Percentiles rank a stretch among this genome's conserved stretches.
These are phyloP conservation scores for Viola pubescens DNA, from an alignment of 441 rosid genomes.

Conservation along the genomic window DNA sequence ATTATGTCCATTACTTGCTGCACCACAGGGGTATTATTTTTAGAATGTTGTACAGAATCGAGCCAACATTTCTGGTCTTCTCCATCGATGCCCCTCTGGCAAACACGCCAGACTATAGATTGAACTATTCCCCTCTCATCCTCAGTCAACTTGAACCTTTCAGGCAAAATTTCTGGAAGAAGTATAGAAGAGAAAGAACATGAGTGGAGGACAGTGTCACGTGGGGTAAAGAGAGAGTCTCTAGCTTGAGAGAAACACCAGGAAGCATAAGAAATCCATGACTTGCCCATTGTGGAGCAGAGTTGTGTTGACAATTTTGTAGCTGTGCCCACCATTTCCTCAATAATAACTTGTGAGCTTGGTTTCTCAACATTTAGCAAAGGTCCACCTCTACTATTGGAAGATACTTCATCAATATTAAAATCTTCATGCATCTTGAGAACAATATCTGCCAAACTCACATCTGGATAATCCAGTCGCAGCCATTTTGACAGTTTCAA, in stretches of 20 bases:
- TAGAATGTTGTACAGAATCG: slow-evolving; percentile 34
- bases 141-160: slow-evolving; percentile 63
- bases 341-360: slow-evolving; percentile 38
- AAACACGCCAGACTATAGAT: slow-evolving; percentile 39
- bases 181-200: slow-evolving; percentile 60
- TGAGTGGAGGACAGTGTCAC: slow-evolving; percentile 37
- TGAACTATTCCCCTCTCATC: slow-evolving; percentile 57
- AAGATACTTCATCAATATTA: slow-evolving; percentile 30
- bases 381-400: slow-evolving; percentile 23
- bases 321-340: slow-evolving; percentile 75
- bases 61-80: slow-evolving; percentile 26
- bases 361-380: slow-evolving; percentile 30
- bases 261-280: slow-evolving; percentile 96
- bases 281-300: slow-evolving; percentile 85
- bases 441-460: slow-evolving; percentile 43
- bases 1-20: slow-evolving; percentile 55
- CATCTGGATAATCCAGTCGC: slow-evolving; percentile 44
- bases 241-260: slow-evolving; percentile 94
- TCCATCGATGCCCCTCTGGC: slow-evolving; percentile 32
- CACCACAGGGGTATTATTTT: slow-evolving; percentile 28
- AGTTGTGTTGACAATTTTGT: slow-evolving; percentile 83
- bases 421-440: slow-evolving; percentile 52
- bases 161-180: slow-evolving; percentile 54
- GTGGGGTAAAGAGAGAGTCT: slow-evolving; percentile 39
- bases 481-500: slow-evolving; percentile 86